Conservation (phyloP, 495 filamentous ascomycete genomes). For the Podospora conica region DNA sequence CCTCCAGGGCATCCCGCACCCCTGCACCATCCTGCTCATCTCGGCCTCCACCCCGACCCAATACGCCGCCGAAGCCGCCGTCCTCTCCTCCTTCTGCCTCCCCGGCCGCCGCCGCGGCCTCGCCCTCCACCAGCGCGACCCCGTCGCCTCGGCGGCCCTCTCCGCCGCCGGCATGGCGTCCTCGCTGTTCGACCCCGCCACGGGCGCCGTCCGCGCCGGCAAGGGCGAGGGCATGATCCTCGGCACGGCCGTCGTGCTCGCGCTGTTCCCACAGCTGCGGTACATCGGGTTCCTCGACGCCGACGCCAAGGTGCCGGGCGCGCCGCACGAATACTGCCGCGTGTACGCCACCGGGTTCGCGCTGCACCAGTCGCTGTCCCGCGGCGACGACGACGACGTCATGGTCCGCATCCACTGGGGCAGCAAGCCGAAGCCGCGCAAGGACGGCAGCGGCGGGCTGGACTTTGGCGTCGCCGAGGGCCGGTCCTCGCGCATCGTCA, state of each 20-base stretch:
- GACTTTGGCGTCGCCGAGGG: constrained; percentile 19
- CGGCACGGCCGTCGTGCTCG: constrained; percentile 21
- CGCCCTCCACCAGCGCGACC: constrained; percentile 26
- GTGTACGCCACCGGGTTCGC: constrained; percentile 26
- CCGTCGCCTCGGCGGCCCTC: constrained; percentile 18
- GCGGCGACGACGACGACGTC: constrained; percentile 8
- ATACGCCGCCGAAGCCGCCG: constrained; percentile 12
- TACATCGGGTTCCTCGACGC: constrained; percentile 32
- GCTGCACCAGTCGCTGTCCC: constrained; percentile 1
- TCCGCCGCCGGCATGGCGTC: constrained; percentile 13
- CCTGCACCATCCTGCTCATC: constrained; percentile 23
- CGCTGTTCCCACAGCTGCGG: constrained; percentile 12
- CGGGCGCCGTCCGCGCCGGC: constrained; percentile 18
- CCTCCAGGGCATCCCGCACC: constrained; percentile 18
- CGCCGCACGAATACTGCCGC: constrained; percentile 26
- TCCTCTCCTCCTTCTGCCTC: constrained; percentile 12
- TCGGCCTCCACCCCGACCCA: constrained; percentile 20
- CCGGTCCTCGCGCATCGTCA: constrained; percentile 25
- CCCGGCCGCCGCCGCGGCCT: constrained; percentile 8
- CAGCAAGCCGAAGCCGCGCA: constrained; percentile 25
- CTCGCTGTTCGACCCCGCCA: constrained; percentile 1
- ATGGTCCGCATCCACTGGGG: constrained; percentile 29
- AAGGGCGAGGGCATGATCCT: constrained; percentile 33
- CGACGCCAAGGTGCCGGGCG: constrained; percentile 20
- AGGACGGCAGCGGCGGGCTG: constrained; percentile 9